A percentile compares a stretch with the other conserved stretches of the same genome.
These are phyloP conservation scores for Sporothrix humicola DNA, from an alignment of 2,329 filamentous ascomycete species.

Conservation along the genomic window DNA sequence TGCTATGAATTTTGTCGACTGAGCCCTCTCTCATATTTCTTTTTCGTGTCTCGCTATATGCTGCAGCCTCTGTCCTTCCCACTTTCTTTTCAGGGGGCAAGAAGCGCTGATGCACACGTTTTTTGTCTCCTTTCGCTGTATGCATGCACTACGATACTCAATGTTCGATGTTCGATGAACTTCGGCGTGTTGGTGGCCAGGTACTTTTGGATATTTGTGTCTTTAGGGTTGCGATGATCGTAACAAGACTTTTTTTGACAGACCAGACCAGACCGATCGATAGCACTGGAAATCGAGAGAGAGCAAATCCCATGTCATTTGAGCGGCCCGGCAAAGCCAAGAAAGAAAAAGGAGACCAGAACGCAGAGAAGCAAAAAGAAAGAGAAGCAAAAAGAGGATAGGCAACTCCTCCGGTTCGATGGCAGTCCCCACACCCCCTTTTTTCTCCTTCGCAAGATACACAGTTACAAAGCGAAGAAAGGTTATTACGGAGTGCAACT, in stretches of 20 bases:
- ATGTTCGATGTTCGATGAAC: not conserved
- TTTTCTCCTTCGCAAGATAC: not conserved
- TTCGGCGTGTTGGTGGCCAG: not conserved
- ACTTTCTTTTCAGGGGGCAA: constrained; percentile 23
- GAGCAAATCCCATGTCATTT: too few relatives aligned
- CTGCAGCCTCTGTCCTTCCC: constrained; percentile 20
- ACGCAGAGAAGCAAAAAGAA: not conserved
- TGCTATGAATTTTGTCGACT: too few relatives aligned
- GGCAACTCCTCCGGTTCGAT: constrained; percentile 19
- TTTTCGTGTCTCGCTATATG: constrained; percentile 13
- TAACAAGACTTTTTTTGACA: constrained; percentile 9
- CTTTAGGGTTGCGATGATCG: constrained; percentile 3
- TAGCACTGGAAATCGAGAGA: not conserved
- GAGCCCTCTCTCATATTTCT: not conserved
- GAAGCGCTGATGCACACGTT: not conserved
- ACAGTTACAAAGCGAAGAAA: not conserved
- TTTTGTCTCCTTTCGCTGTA: not conserved
- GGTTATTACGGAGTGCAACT: not conserved
- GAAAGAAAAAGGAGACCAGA: not conserved
- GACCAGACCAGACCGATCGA: constrained; percentile 16
- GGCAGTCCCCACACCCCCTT: constrained; percentile 20
- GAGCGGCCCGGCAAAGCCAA: not conserved
- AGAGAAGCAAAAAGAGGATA: not conserved
- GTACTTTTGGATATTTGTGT: not conserved
- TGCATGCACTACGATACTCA: not conserved